Evolutionary conservation across 73 alveolate species (phyloP).

Genomic region (Paramecium bursaria): DNA sequence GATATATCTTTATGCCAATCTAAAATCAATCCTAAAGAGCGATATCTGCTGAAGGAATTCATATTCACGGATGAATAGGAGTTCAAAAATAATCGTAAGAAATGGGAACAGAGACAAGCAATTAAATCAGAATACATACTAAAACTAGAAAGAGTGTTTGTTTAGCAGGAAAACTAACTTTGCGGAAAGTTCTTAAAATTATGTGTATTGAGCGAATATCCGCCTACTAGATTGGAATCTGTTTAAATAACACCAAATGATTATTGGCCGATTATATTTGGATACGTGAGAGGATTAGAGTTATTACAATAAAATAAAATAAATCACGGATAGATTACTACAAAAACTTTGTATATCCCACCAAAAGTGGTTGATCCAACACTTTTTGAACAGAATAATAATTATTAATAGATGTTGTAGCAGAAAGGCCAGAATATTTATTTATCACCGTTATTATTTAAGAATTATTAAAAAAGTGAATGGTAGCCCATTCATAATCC

Average conservation of each 20-base stretch:
- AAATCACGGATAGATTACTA: not conserved
- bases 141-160: not conserved
- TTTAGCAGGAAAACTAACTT: not conserved
- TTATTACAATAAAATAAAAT: not conserved
- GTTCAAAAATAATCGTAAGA: not conserved
- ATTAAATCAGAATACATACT: not conserved
- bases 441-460: constrained; percentile 9
- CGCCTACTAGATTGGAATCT: constrained; percentile 10
- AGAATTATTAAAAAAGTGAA: not conserved
- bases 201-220: constrained; percentile 21
- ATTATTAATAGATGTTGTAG: constrained; percentile 8
- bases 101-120: not conserved
- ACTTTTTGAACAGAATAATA: not conserved
- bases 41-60: constrained; percentile 19
- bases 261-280: constrained; percentile 56
- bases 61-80: constrained; percentile 23
- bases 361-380: constrained; percentile 52
- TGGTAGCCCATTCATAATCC: constrained; percentile 61
- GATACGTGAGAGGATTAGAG: constrained; percentile 53
- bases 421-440: not conserved
- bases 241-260: constrained; percentile 11
- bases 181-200: constrained; percentile 42
- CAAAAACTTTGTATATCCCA: constrained; percentile 26
- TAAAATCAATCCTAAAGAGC: constrained; percentile 10
- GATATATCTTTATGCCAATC: no score